Evolutionary conservation across 352 stramenopile genomes (phyloP).

Genomic region (Phytophthora ramorum): DNA sequence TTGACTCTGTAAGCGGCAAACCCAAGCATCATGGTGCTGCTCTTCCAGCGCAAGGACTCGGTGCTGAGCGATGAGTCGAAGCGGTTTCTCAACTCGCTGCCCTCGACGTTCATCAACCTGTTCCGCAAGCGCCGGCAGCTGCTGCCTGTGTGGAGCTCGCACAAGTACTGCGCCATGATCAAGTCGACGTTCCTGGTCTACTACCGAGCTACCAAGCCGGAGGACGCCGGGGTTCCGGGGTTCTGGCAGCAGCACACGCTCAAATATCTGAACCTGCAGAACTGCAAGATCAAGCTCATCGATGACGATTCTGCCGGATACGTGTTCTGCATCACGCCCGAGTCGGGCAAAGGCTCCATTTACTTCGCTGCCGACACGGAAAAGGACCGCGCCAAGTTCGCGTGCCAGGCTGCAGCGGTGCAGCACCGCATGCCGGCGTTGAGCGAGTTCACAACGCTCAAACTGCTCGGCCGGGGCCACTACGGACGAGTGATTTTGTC

Average conservation of each 20-base stretch:
- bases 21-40: constrained; percentile 70
- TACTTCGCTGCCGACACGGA: constrained; percentile 85
- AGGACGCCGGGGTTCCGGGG: constrained; percentile 39
- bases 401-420: constrained; percentile 53
- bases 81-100: constrained; percentile 84
- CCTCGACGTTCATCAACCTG: constrained; percentile 83
- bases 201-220: constrained; percentile 73
- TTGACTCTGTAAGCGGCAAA: constrained; percentile 6
- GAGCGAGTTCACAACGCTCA: constrained; percentile 83
- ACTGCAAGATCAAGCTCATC: constrained; percentile 79
- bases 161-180: constrained; percentile 90
- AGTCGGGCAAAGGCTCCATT: constrained; percentile 69
- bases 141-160: constrained; percentile 81
- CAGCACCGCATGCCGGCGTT: constrained; percentile 66
- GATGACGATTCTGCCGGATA: constrained; percentile 84
- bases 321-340: constrained; percentile 77
- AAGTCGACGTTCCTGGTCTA: constrained; percentile 89
- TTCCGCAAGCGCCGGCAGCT: constrained; percentile 87
- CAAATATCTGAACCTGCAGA: constrained; percentile 85
- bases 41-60: constrained; percentile 80
- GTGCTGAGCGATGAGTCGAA: constrained; percentile 82
- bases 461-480: constrained; percentile 83
- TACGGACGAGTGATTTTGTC: constrained; percentile 87
- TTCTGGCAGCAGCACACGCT: constrained; percentile 41
- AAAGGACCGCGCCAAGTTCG: constrained; percentile 87